Evolutionary conservation across 108 stramenopile species (phyloP), one percentile per base, ranked within the genome.

Genomic region (Fragilariopsis cylindrus): DNA sequence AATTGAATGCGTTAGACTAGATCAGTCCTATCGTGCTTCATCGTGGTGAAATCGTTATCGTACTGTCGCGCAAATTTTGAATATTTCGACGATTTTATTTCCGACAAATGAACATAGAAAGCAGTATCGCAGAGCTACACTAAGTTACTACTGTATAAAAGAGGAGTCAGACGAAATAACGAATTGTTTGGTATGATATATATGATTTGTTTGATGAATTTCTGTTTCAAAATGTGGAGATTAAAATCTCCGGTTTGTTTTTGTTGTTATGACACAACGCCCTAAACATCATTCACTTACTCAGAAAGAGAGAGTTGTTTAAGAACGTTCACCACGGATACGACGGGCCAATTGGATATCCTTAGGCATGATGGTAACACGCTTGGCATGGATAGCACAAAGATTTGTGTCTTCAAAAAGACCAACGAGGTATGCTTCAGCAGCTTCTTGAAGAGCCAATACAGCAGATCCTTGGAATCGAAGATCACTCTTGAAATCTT

Each of bases 341-440:
- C 88, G 88, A 56, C 85, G 81, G 44, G 84, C 84, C 49, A 84
- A 67, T 53, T 84, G 79, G 62, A 84, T 84, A 72, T 84, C 84
- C 79, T 84, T 85, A 76, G 92, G 88, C 95, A 96, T 94, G 90
- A 96, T 97, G 57, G 95, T 96, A 50, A 97, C 94, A 82, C 95
- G 90, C 73, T 94, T 92, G 57, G 92, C 95, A 85, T 96, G 95
- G 64, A 95, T 94, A 64, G 97, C 96, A 76, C 95, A 95, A 81
- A 96, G 87, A 90, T 96, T 96, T 69, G 92, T 89, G 79, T 96
- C 94, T 82, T 96, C 96, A 65, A 96, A 96, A 12, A 97, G 87
- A 67, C 91, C 89, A 48, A 96, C 88, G 15, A 92, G 74, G 81
- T 92, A 89, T 8, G 88, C 91, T 75, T 96, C 97, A 21, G 92